Evolutionary conservation across 495 filamentous ascomycete genomes (phyloP), one percentile per base, ranked within the genome.

Genomic region (Trichoderma asperelloides): DNA sequence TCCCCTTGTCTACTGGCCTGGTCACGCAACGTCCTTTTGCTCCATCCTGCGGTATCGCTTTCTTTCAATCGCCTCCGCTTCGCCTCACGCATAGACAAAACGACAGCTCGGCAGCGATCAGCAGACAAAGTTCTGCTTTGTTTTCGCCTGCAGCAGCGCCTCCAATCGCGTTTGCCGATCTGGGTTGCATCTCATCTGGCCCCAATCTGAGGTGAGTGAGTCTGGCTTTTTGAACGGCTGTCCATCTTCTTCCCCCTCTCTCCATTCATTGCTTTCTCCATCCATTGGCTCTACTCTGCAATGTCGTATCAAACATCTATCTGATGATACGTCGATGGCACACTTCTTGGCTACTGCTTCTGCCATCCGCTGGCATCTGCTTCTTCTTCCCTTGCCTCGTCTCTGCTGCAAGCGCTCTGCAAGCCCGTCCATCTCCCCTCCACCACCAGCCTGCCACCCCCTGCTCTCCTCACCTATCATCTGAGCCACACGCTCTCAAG

Each of bases 41-140:
- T 18, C 27, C 25, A 28, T 30, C 13, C 43, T 16, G 43, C 43
- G n/a, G 43, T n/a, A 47, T 3, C 33, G 33, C 33, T 37, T 47
- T 3, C 4, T 37, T 47, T 3, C 4, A 3, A 47, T 15, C 11
- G 43, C 43, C 13, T n/a, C 15, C n/a, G n/a, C n/a, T 47, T 12
- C 43, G 33, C 33, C 33, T 47, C 43, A 47, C 43, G 43, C 43
- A 47, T 13, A 47, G 43, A 0, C 33, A 37, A 37, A 37, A 47
- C 55, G 55, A 60, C 55, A 60, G 9, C 13, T 60, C 55, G 27
- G 25, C 55, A 60, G 55, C 55, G 25, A 60, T 30, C 55, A 60
- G 55, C 55, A 60, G 27, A 37, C 9, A 37, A 37, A 37, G 8
- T 13, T 60, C 28, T 60, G 8, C 25, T 15, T 18, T 30, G 12